A percentile compares a stretch with the other conserved stretches of the same genome.
These are phyloP conservation scores for Suhomyces guaymorum DNA, from an alignment of 1,139 yeast species.

Conservation along the genomic window DNA sequence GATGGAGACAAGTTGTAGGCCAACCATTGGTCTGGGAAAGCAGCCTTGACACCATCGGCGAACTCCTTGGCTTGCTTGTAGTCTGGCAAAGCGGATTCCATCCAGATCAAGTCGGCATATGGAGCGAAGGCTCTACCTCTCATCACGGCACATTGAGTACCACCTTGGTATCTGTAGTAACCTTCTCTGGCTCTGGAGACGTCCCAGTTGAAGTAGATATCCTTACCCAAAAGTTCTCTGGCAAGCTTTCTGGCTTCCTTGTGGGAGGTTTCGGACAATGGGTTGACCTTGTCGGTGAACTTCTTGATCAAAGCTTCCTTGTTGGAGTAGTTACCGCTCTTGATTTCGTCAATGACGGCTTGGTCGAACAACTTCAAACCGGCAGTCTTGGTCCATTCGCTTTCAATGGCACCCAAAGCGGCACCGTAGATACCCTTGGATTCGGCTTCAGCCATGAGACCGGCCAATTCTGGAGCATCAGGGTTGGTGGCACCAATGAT, in stretches of 20 bases:
- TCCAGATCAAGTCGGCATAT: slow-evolving; percentile 95
- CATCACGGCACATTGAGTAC: slow-evolving; percentile 96
- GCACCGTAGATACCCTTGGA: slow-evolving; percentile 69
- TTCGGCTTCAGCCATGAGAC: slow-evolving; percentile 83
- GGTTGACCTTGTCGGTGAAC: slow-evolving; percentile 71
- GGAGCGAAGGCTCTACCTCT: slow-evolving; percentile 97
- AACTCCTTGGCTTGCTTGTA: slow-evolving; percentile 92
- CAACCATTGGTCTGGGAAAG: slow-evolving; percentile 88
- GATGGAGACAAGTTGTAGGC: slow-evolving; percentile 96
- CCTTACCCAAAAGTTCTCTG: slow-evolving; percentile 74
- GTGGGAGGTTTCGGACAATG: slow-evolving; percentile 73
- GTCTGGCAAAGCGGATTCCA: slow-evolving; percentile 97
- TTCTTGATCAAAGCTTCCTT: slow-evolving; percentile 65
- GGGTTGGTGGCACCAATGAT: slow-evolving; percentile 91
- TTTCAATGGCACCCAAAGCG: slow-evolving; percentile 70
- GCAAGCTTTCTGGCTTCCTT: slow-evolving; percentile 82
- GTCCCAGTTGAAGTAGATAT: slow-evolving; percentile 93
- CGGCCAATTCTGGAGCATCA: slow-evolving; percentile 68
- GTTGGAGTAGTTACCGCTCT: slow-evolving; percentile 58
- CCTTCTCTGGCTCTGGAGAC: slow-evolving; percentile 96
- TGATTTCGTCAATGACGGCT: slow-evolving; percentile 85
- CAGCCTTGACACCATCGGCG: slow-evolving; percentile 83
- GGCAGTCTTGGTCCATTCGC: slow-evolving; percentile 81
- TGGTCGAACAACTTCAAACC: slow-evolving; percentile 87
- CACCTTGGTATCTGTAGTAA: slow-evolving; percentile 94